Percentiles rank a stretch among this genome's conserved stretches.
Evolutionary conservation across 2,329 filamentous ascomycete species (phyloP).

Genomic region (Plectosphaerella sp.): DNA sequence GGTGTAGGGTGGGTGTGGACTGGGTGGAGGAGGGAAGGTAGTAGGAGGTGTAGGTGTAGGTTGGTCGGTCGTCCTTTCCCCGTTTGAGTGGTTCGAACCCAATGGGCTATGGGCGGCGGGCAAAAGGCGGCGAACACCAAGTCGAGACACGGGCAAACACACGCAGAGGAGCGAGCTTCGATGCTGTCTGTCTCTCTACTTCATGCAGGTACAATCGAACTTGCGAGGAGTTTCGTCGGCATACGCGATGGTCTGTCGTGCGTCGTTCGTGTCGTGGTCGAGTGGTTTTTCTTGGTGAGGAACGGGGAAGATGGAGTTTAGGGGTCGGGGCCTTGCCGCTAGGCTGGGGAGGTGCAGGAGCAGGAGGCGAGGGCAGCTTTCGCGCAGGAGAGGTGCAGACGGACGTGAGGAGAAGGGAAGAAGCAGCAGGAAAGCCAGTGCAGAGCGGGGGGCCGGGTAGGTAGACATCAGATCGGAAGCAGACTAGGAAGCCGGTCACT

Average conservation of each 20-base stretch:
- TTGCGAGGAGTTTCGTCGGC: too few relatives aligned
- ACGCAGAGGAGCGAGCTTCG: not conserved
- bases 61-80: conserved; percentile 2
- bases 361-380: not conserved
- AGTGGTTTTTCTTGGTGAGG: too few relatives aligned
- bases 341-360: not conserved
- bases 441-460: conserved; percentile 8
- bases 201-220: too few relatives aligned
- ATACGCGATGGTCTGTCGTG: conserved; percentile 1
- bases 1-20: not conserved
- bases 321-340: conserved; percentile 1
- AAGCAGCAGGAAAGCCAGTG: not conserved
- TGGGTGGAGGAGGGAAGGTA: not conserved
- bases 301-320: not conserved
- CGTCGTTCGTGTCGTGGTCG: not conserved
- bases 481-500: not conserved
- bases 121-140: too few relatives aligned
- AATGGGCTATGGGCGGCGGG: too few relatives aligned
- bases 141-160: too few relatives aligned
- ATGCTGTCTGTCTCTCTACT: too few relatives aligned
- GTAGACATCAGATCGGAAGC: conserved; percentile 1
- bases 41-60: too few relatives aligned
- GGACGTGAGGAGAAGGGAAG: conserved; percentile 4
- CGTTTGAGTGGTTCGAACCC: too few relatives aligned
- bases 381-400: not conserved